phyloP scores from a whole-genome alignment of 2,329 filamentous ascomycete species.

The Colletotrichum kahawae region DNA sequence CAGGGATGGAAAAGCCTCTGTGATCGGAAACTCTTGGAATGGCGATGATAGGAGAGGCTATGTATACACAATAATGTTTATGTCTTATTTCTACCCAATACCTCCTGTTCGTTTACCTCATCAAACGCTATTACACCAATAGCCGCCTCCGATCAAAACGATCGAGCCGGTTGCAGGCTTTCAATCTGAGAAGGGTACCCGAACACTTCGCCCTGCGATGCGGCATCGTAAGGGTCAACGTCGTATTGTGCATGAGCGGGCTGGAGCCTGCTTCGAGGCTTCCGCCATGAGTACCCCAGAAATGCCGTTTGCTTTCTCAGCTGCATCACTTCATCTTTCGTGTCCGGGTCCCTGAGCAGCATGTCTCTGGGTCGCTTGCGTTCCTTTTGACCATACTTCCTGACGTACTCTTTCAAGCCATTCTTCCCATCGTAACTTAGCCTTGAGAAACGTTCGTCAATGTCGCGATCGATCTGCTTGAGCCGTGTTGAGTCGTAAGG shows the following conservation, averaged over 20 bases:
- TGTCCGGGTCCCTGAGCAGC: conserved; percentile 74
- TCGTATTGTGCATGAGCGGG: background rate
- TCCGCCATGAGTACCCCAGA: conserved; percentile 85
- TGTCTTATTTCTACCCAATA: background rate
- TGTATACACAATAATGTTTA: conserved; percentile 10
- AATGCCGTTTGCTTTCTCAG: conserved; percentile 85
- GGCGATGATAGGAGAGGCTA: background rate
- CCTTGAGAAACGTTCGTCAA: conserved; percentile 40
- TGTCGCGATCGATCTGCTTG: conserved; percentile 53
- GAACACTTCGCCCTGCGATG: background rate
- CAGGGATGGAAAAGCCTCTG: background rate
- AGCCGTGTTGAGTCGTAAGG: conserved; percentile 56
- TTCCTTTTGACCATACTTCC: conserved; percentile 64
- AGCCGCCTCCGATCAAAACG: background rate
- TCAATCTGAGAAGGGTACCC: background rate
- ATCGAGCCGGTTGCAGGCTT: background rate
- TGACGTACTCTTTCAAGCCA: conserved; percentile 55
- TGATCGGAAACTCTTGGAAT: background rate
- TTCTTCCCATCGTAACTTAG: conserved; percentile 42
- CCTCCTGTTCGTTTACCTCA: background rate
- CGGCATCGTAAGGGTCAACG: background rate
- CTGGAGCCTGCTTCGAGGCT: conserved; percentile 32
- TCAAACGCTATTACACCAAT: background rate
- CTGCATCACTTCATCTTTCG: conserved; percentile 73
- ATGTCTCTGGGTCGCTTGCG: conserved; percentile 85